These are phyloP conservation scores for Posidonia oceanica DNA, from an alignment of 116 monocot genomes.

Conservation along the genomic window DNA sequence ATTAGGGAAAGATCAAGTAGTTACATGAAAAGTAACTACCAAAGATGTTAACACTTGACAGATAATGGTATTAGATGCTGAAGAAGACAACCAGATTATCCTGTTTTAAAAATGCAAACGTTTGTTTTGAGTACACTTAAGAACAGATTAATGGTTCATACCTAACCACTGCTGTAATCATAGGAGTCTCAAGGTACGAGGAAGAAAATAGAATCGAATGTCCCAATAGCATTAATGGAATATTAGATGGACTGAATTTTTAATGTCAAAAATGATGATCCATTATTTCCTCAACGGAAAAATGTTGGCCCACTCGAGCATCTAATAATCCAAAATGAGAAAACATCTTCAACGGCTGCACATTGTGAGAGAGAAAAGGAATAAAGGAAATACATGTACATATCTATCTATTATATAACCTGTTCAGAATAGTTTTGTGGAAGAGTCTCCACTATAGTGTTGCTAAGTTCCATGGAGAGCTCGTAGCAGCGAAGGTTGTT, in stretches of 20 bases:
- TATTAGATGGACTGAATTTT: background rate
- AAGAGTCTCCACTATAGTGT: constrained; percentile 85
- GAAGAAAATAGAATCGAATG: no score
- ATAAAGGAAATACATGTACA: background rate
- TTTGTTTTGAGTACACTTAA: no score
- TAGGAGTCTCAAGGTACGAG: no score
- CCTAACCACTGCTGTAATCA: no score
- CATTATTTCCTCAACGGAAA: no score
- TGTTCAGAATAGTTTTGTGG: constrained; percentile 92
- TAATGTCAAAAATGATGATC: no score
- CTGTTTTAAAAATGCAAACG: no score
- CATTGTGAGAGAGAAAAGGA: background rate
- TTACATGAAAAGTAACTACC: background rate
- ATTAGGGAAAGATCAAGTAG: no score
- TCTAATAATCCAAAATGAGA: background rate
- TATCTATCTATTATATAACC: constrained; percentile 20
- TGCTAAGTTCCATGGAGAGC: constrained; percentile 85
- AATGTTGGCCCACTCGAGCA: no score
- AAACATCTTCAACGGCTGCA: background rate
- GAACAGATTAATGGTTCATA: no score
- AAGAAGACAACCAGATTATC: no score
- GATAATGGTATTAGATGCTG: background rate
- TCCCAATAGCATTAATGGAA: background rate
- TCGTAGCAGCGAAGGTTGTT: constrained; percentile 98
- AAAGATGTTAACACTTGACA: no score